A percentile compares a stretch with the other conserved stretches of the same genome.
These are phyloP conservation scores for Solanum lycopersicoides DNA, from an alignment of 257 asterid genomes.

Conservation along the genomic window DNA sequence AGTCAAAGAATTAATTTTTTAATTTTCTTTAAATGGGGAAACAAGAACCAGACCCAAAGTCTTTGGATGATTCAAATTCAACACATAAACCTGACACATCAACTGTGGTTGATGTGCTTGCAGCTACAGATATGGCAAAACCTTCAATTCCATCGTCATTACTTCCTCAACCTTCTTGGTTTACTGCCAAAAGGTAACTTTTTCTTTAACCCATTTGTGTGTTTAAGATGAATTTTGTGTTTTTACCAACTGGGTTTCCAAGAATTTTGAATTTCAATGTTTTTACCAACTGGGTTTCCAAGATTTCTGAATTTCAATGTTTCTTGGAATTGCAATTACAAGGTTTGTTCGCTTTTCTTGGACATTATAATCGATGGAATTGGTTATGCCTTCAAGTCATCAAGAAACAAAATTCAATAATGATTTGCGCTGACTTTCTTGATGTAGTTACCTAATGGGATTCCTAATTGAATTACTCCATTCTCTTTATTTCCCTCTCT, in stretches of 20 bases:
- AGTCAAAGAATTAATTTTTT: not conserved
- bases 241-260: not conserved
- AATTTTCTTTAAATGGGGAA: not conserved
- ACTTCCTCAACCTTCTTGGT: conserved; percentile 31
- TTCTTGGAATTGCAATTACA: not conserved
- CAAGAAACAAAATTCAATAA: not conserved
- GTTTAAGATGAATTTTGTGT: not conserved
- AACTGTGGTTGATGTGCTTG: not conserved
- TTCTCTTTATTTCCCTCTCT: not conserved
- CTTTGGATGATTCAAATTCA: conserved; percentile 2
- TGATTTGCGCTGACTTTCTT: not conserved
- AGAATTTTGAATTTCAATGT: not conserved
- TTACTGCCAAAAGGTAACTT: conserved; percentile 28
- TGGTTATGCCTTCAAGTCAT: not conserved
- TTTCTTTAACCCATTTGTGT: not conserved
- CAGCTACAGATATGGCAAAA: not conserved
- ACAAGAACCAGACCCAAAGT: conserved; percentile 19
- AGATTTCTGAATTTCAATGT: not conserved
- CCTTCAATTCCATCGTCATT: conserved; percentile 8
- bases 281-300: not conserved
- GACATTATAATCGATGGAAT: not conserved
- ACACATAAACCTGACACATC: conserved; percentile 1
- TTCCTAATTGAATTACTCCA: not conserved
- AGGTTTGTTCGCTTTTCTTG: not conserved
- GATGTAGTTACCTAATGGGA: not conserved